phyloP scores from a whole-genome alignment of 2,329 filamentous ascomycete species.

The Westerdykella sp. region DNA sequence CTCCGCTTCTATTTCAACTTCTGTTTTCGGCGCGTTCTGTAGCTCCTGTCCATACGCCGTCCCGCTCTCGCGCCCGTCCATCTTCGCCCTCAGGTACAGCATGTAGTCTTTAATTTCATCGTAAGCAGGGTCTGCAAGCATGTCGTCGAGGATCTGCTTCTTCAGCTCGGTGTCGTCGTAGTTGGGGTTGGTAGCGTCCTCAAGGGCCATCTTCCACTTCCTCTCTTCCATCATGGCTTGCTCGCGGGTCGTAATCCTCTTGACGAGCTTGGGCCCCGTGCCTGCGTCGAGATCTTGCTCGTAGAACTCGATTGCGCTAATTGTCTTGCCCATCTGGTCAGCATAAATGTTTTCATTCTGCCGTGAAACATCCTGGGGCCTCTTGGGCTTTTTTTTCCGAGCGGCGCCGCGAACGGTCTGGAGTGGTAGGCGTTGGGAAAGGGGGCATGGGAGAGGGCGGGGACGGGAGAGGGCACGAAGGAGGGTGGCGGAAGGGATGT shows the following conservation, averaged over 20 bases:
- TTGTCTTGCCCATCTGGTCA: background rate
- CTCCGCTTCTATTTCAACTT: slow-evolving; percentile 11
- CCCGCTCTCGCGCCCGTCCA: slow-evolving; percentile 1
- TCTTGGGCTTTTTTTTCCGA: slow-evolving; percentile 4
- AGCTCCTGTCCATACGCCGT: slow-evolving; percentile 10
- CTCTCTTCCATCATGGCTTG: slow-evolving; percentile 19
- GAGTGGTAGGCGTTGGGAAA: slow-evolving; percentile 10
- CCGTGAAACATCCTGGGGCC: background rate
- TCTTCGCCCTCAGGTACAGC: background rate
- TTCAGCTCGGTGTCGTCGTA: slow-evolving; percentile 25
- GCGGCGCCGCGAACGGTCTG: slow-evolving; percentile 14
- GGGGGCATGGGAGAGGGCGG: slow-evolving; percentile 13
- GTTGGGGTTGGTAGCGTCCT: slow-evolving; percentile 19
- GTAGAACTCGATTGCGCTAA: slow-evolving; percentile 21
- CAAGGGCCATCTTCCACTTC: slow-evolving; percentile 19
- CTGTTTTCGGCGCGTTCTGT: slow-evolving; percentile 8
- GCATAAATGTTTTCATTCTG: background rate
- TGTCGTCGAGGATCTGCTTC: slow-evolving; percentile 19
- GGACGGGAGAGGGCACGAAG: slow-evolving; percentile 21
- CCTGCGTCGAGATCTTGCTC: slow-evolving; percentile 25
- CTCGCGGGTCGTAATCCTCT: slow-evolving; percentile 18
- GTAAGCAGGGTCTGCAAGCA: slow-evolving; percentile 28
- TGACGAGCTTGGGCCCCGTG: slow-evolving; percentile 18
- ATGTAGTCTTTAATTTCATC: slow-evolving; percentile 1
- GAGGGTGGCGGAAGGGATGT: slow-evolving; percentile 21